Base-by-base conservation (phyloP, 768 basidiomycete species). In the Boletus vermiculosoides region DNA sequence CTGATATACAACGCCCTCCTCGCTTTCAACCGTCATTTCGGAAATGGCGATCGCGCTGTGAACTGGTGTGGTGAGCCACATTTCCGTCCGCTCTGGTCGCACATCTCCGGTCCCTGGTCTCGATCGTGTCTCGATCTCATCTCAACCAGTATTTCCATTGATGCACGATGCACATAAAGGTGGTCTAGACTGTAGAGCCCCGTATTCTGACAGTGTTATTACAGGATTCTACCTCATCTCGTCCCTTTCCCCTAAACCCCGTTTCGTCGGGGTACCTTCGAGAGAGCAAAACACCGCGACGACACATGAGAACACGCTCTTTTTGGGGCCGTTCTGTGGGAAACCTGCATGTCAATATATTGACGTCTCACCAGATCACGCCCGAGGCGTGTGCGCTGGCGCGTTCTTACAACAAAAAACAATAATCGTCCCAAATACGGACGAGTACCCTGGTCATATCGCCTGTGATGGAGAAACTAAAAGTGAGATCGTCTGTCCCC, bases 331-430 rank as follows among this genome's bases (percentile, higher is more conserved):
- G 0, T 97, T 95, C 73, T 87, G 85, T 62, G 94, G 94, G 51
- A 90, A 88, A 63, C 95, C 94, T 2, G 95, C 95, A 0, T 98
- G 95, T 71, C 89, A 92, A 63, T 85, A 81, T 63, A 94, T 97
- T 70, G 76, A 80, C 55, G 77, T 83, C 41, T 74, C 79, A 16
- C 78, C 76, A 0, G 83, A 80, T 12, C 77, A 77, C 11, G 60
- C 76, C 2, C 80, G 81, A n/a, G 93, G 94, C 30, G 94, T 97
- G 12, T 97, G 94, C 70, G 90, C 92, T 7, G 86, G 86, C 49
- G 86, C 88, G 2, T 96, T 83, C 71, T 53, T 85, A 15, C 77
- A 77, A 49, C 72, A 70, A 44, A 66, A 76, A 60, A 83, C 87
- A 0, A 52, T 92, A 6, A 64, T 93, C n/a, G 92, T 97, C 1